Evolutionary conservation across 2,329 filamentous ascomycete species (phyloP), one percentile per base, ranked within the genome.

Genomic region (Metarhizium robertsii): DNA sequence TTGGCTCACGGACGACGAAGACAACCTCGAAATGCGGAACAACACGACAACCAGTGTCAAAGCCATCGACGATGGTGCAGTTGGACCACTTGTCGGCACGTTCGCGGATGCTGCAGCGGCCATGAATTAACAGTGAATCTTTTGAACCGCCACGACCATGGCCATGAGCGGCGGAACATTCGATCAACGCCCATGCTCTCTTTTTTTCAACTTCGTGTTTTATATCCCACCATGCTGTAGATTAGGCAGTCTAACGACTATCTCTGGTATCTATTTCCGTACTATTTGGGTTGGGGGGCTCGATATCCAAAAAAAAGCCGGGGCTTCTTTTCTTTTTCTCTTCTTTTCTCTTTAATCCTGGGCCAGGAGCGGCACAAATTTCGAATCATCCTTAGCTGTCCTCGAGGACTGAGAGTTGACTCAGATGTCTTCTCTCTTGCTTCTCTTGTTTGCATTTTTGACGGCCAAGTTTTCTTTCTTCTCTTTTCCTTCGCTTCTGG

Each of bases 41-140:
- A 72, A 72, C 52, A 65, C 63, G 18, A 59, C 67, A 3, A 62
- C 64, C 40, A 71, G 65, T 59, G 61, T 68, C 53, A 69, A 67
- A 58, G 68, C 66, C 4, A 57, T 69, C n/a, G 65, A 70, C 20
- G 65, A 65, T 30, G 68, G 70, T 34, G 65, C 65, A 5, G 69
- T 63, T 11, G 70, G 65, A 14, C 74, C 77, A 49, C 74, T 84
- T 45, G 79, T 84, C 14, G 80, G 81, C 47, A 83, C 80, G 16
- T 84, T 84, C 71, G 77, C 79, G 48, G 81, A 84, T 63, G 81
- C 80, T 25, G 79, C 78, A 25, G 76, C 76, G 11, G 78, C 75
- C 16, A 78, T 79, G 71, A 71, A 72, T 63, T 70, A 60, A 66
- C 53, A 10, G 7, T 30, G 32, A 14, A 46, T n/a, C 4, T 46